phyloP scores from a whole-genome alignment of 345 rosid genomes.

The Lumnitzera racemosa region DNA sequence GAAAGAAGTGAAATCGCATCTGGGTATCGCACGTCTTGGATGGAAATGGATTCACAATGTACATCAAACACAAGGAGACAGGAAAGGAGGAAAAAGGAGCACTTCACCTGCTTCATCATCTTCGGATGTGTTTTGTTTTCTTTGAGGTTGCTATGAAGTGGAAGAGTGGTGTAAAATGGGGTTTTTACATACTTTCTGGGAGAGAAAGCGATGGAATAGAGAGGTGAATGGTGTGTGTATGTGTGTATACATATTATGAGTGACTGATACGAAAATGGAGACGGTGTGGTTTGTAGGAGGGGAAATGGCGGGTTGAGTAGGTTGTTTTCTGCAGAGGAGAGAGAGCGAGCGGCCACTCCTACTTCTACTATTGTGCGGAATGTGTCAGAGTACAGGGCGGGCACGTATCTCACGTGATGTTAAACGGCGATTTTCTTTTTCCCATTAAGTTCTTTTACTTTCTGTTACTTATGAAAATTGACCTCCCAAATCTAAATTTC shows the following conservation, averaged over 20 bases:
- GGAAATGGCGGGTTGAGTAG: too few relatives aligned
- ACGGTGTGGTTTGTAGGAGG: not conserved
- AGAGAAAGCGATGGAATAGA: not conserved
- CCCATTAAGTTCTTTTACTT: too few relatives aligned
- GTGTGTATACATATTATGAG: too few relatives aligned
- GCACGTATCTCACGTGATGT: conserved; percentile 52
- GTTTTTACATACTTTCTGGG: too few relatives aligned
- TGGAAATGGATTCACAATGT: conserved; percentile 7
- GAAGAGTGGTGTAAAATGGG: not conserved
- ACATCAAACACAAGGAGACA: not conserved
- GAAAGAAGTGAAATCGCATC: conserved; percentile 38
- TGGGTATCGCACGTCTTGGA: conserved; percentile 11
- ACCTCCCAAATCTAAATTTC: too few relatives aligned
- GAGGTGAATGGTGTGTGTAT: too few relatives aligned
- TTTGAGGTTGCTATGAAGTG: not conserved
- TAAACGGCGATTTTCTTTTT: too few relatives aligned
- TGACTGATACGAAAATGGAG: too few relatives aligned
- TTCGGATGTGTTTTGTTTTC: too few relatives aligned
- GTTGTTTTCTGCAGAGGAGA: not conserved
- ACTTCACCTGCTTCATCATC: not conserved
- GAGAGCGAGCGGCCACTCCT: not conserved
- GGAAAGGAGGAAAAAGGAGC: conserved; percentile 1
- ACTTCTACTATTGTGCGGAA: not conserved
- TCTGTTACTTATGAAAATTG: too few relatives aligned
- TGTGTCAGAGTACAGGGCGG: conserved; percentile 8